A percentile compares a stretch with the other conserved stretches of the same genome.
phyloP scores from a whole-genome alignment of 805 yeast species.

The Starmerella powellii region DNA sequence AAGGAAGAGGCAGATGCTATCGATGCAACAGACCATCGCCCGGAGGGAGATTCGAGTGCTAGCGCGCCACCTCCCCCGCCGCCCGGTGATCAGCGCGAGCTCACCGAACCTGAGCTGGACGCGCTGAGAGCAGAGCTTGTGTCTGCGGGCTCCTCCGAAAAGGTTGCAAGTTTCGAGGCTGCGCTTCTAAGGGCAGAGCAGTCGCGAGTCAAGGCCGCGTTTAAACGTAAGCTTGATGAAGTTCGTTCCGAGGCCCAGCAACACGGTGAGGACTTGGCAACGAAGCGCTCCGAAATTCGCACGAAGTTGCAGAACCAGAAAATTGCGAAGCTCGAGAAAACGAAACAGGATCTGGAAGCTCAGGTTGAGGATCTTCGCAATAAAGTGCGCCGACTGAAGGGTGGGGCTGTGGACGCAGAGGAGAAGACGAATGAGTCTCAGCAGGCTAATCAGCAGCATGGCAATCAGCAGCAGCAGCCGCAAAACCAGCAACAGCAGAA shows the following conservation, averaged over 20 bases:
- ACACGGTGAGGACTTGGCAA: slow-evolving; percentile 9
- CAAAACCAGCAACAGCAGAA: slow-evolving; percentile 1
- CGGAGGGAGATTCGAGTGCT: background rate
- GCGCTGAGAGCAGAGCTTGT: background rate
- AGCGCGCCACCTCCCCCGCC: too few species aligned
- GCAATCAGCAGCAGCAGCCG: background rate
- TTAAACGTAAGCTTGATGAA: slow-evolving; percentile 12
- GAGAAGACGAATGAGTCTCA: background rate
- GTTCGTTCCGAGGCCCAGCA: slow-evolving; percentile 14
- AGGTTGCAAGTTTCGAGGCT: slow-evolving; percentile 9
- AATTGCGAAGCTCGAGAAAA: slow-evolving; percentile 40
- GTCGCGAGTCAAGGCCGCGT: slow-evolving; percentile 16
- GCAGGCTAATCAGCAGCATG: background rate
- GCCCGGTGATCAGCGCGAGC: background rate
- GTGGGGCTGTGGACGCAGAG: slow-evolving; percentile 14
- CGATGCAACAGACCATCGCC: background rate
- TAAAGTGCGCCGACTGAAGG: slow-evolving; percentile 20
- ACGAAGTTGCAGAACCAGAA: slow-evolving; percentile 41
- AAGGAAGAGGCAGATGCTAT: background rate
- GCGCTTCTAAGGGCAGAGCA: slow-evolving; percentile 16
- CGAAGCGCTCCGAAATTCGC: slow-evolving; percentile 19
- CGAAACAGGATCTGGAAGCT: slow-evolving; percentile 23
- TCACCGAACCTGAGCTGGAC: background rate
- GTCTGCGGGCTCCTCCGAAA: slow-evolving; percentile 2
- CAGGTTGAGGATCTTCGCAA: slow-evolving; percentile 12